Evolutionary conservation across 2,329 filamentous ascomycete species (phyloP), one percentile per base, ranked within the genome.

Genomic region (Hymenoscyphus infarciens): DNA sequence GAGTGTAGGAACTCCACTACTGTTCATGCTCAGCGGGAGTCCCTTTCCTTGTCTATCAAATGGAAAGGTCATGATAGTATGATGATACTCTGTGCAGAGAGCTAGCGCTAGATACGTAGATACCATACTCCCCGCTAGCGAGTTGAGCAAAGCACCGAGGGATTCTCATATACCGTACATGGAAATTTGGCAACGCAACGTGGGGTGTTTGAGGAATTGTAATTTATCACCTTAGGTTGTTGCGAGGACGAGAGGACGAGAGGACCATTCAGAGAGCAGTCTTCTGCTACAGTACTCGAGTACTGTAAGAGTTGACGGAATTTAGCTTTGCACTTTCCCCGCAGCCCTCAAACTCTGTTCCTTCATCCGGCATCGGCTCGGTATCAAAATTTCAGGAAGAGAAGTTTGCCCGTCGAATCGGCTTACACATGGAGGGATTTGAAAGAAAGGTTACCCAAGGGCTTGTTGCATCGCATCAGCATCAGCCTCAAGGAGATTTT

Each of bases 401-500:
- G 42, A 8, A 22, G 42, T 22, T 49, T 19, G 19, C 2, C 42
- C n/a, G 42, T 15, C n/a, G 19, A 22, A 49, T 49, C 42, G 42
- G 39, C 19, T 49, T 5, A 35, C 33, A 35, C 2, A 35, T 11
- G 42, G 19, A 22, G 42, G 5, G 16, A 39, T 4, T 27, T 19
- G 42, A 35, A 35, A 35, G 10, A 35, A 35, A 3, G 13, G n/a
- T 49, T 22, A 6, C 27, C 27, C 27, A 29, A 29, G 27, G 27
- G 27, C 6, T 29, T 5, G 42, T 49, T 49, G 42, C 42, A 49
- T 22, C 25, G 42, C 42, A 49, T 49, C 42, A 49, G 42, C 42
- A 49, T 49, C 42, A 49, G 42, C 42, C 42, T 49, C 42, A 49
- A 49, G 39, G 39, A 42, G 39, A 6, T 42, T 42, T 42, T 42